Percentiles rank a stretch among this genome's conserved stretches.
phyloP scores from a whole-genome alignment of 2,329 filamentous ascomycete genomes.

The Calonectria ilicicola region DNA sequence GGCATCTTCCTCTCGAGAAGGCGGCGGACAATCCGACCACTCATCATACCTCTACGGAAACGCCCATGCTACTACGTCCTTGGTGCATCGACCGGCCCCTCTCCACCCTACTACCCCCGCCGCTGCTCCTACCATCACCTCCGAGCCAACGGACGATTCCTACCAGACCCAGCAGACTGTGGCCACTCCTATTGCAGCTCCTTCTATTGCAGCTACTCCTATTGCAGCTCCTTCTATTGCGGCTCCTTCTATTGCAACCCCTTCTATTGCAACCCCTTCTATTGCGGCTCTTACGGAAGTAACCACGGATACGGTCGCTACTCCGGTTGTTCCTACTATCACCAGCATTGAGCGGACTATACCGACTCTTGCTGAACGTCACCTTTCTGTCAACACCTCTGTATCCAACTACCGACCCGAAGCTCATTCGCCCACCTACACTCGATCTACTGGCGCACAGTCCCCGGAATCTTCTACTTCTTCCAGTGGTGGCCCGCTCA shows the following conservation, averaged over 20 bases:
- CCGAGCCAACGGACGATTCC: conserved; percentile 24
- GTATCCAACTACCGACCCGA: conserved; percentile 41
- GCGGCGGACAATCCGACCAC: conserved; percentile 37
- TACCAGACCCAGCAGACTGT: not conserved
- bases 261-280: not conserved
- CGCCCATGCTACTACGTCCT: conserved; percentile 9
- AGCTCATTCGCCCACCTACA: conserved; percentile 40
- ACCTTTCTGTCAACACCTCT: conserved; percentile 22
- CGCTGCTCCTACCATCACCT: conserved; percentile 27
- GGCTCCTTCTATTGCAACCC: not conserved
- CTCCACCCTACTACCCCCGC: not conserved
- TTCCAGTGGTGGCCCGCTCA: conserved; percentile 35
- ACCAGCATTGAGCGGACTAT: conserved; percentile 35
- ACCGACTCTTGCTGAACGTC: conserved; percentile 30
- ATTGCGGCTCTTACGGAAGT: not conserved
- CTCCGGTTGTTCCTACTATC: not conserved
- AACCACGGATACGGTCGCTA: not conserved
- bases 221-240: not conserved
- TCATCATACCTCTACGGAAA: conserved; percentile 41
- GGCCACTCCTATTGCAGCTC: not conserved
- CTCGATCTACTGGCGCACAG: conserved; percentile 7
- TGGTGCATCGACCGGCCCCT: not conserved
- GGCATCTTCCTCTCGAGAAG: conserved; percentile 28
- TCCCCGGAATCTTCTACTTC: conserved; percentile 31
- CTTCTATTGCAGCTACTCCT: not conserved